Percentiles rank a stretch among this genome's conserved stretches.
Conservation (phyloP, 2,329 filamentous ascomycete genomes). For the Fusarium sp. region DNA sequence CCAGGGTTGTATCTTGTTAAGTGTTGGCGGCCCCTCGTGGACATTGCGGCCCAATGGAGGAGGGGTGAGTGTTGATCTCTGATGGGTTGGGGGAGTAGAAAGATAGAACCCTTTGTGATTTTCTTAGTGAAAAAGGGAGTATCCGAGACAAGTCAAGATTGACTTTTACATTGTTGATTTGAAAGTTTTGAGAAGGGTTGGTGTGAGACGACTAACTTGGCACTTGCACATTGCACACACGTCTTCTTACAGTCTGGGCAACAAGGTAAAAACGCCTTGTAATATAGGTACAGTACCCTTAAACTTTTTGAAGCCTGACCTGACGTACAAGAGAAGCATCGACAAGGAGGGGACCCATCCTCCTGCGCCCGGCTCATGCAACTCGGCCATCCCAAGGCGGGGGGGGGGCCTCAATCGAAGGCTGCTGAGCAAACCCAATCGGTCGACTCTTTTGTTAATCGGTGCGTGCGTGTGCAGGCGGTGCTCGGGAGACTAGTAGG, state of each 20-base stretch:
- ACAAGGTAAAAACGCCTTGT: background rate
- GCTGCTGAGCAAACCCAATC: background rate
- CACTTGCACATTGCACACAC: background rate
- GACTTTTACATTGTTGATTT: conserved; percentile 1
- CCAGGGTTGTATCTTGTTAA: conserved; percentile 1
- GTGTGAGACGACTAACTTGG: background rate
- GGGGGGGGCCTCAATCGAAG: background rate
- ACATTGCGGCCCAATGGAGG: conserved; percentile 42
- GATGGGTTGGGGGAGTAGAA: conserved; percentile 37
- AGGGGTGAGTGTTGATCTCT: conserved; percentile 14
- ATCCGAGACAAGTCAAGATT: conserved; percentile 24
- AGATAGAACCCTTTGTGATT: conserved; percentile 14
- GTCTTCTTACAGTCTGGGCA: background rate
- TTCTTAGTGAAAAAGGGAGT: conserved; percentile 11
- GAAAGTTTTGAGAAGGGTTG: background rate
- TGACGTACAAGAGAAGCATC: background rate
- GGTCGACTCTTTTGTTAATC: background rate
- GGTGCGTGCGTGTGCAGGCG: background rate
- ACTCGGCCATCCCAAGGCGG: background rate
- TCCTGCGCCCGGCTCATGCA: background rate
- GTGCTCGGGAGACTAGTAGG: background rate
- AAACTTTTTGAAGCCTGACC: background rate
- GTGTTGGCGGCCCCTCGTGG: conserved; percentile 22
- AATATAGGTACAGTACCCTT: background rate
- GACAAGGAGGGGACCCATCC: background rate